Conservation (phyloP, 345 rosid species). For the Isatis tinctoria region DNA sequence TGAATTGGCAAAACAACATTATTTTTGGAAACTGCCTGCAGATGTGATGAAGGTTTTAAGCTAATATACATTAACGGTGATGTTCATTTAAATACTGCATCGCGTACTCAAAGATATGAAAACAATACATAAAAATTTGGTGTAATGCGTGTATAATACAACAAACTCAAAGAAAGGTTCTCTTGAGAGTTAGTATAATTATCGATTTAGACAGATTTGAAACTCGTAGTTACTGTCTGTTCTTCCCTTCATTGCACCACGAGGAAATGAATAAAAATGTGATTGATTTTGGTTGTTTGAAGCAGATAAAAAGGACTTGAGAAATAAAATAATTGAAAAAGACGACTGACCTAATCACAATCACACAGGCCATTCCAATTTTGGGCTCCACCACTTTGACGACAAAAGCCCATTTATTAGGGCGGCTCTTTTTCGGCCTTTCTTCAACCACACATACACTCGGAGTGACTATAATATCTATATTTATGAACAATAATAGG, state of each 20-base stretch:
- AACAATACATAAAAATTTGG: no score
- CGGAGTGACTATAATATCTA: neutral
- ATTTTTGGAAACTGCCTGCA: no score
- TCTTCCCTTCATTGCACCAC: neutral
- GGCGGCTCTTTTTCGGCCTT: constrained; percentile 21
- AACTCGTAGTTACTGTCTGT: neutral
- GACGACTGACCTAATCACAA: constrained; percentile 6
- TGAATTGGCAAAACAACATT: no score
- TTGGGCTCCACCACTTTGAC: constrained; percentile 32
- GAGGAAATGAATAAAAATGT: neutral
- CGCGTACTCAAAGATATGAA: no score
- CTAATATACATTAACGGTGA: no score
- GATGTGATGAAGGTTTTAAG: no score
- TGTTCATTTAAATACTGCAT: no score
- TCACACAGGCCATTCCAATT: constrained; percentile 1
- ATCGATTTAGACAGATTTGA: neutral
- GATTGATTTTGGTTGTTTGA: neutral
- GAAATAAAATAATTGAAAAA: neutral
- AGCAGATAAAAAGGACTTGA: neutral
- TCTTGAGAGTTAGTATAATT: neutral
- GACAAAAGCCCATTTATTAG: constrained; percentile 25
- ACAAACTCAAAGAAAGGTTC: no score
- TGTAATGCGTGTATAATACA: no score
- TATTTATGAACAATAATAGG: neutral
- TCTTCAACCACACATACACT: constrained; percentile 11